Base-by-base conservation (phyloP, 31 red algal species). In the Odonthalia washingtoniensis region DNA sequence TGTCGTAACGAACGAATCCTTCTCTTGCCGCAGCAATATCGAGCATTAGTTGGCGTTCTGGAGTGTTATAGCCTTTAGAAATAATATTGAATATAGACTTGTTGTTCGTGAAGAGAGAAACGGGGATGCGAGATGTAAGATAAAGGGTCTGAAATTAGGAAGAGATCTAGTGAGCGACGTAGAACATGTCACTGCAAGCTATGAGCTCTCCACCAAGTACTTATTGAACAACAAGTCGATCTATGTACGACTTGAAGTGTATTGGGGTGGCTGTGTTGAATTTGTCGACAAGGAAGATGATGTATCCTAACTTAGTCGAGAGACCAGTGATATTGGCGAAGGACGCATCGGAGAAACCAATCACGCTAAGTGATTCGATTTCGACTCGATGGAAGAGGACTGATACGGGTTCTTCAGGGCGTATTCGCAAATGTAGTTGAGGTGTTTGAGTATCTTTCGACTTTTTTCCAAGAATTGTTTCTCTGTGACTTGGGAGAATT, bases 41-140 rank as follows among this genome's bases (percentile, higher is more conserved):
- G 28, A 77, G 17, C 70, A 87, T 87, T 53, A 69, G 44, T 3
- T 34, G 36, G 41, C 69, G 57, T 35, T 85, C 81, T 12, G 81
- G 73, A 1, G 81, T 85, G 3, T 28, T 1, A 57, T 65, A 73
- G 1, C 36, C 72, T n/a, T 75, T 87, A 27, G 84, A 87, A 3
- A 77, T 87, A 1, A 87, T 53, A 78, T 75, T 72, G 33, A 76
- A 78, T 6, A 82, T 21, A 5, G 39, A 85, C 18, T 63, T 85
- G 66, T 46, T 75, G 26, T 68, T 37, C 3, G 78, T 82, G 4
- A 66, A 27, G 0, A 57, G 49, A 21, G 66, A 33, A 9, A 65
- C 40, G 1, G 65, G 53, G 1, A 39, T 53, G 24, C n/a, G n/a
- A n/a, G n/a, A n/a, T n/a, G n/a, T n/a, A n/a, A n/a, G n/a, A n/a